Percentiles rank a stretch among this genome's conserved stretches.
These are phyloP conservation scores for Clitoria ternatea DNA, from an alignment of 306 rosid genomes.

Conservation along the genomic window DNA sequence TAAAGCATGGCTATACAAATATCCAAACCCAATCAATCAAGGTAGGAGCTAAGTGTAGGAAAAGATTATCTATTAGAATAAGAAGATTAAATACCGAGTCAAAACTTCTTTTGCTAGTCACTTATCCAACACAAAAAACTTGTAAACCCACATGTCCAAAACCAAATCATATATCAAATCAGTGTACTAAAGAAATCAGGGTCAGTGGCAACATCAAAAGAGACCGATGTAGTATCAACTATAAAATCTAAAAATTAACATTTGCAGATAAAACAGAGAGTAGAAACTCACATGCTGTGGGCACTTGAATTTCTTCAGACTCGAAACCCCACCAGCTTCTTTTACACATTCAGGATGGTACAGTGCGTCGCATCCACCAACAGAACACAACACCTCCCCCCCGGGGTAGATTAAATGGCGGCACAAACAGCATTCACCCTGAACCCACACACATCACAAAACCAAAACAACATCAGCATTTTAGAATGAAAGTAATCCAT, in stretches of 20 bases:
- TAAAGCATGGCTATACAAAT: neutral
- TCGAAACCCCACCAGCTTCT: constrained; percentile 39
- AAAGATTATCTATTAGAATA: no score
- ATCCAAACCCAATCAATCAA: neutral
- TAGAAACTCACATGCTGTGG: constrained; percentile 71
- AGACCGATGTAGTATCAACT: neutral
- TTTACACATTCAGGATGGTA: constrained; percentile 64
- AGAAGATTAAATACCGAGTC: no score
- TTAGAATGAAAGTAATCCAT: neutral
- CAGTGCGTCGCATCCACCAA: constrained; percentile 57
- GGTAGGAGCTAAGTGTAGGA: no score
- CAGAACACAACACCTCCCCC: constrained; percentile 58
- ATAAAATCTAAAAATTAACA: no score
- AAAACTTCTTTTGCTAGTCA: no score
- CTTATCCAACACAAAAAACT: no score
- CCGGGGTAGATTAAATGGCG: constrained; percentile 42
- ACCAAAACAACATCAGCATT: neutral
- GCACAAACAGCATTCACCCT: constrained; percentile 65
- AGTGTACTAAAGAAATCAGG: neutral
- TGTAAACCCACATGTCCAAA: neutral
- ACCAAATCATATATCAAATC: neutral
- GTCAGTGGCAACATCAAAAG: neutral
- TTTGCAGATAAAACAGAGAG: no score
- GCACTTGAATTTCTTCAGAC: constrained; percentile 72
- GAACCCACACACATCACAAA: constrained; percentile 9